These are phyloP conservation scores for Fusarium hostae DNA, from an alignment of 2,329 filamentous ascomycete genomes.

Conservation along the genomic window DNA sequence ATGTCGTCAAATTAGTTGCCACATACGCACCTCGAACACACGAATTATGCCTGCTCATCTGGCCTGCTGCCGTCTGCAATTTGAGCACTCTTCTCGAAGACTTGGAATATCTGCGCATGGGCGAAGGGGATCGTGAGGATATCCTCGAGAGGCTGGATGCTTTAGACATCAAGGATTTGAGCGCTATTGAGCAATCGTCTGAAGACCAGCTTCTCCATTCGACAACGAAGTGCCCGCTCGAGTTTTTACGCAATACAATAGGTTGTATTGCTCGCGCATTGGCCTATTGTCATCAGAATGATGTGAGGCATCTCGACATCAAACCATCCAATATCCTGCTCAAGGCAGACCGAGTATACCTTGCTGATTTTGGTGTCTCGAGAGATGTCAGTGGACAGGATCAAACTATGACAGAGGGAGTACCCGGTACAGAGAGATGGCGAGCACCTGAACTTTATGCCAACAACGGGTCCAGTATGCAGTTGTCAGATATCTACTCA, in stretches of 20 bases:
- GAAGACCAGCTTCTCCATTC: slow-evolving; percentile 37
- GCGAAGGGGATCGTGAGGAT: slow-evolving; percentile 54
- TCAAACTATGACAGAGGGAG: slow-evolving; percentile 56
- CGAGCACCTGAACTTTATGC: slow-evolving; percentile 57
- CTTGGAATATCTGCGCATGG: slow-evolving; percentile 53
- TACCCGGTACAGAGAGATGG: slow-evolving; percentile 57
- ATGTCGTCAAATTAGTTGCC: slow-evolving; percentile 60
- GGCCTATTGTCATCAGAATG: slow-evolving; percentile 54
- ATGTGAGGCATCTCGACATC: slow-evolving; percentile 59
- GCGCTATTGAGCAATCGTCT: slow-evolving; percentile 48
- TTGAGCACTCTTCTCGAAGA: slow-evolving; percentile 56
- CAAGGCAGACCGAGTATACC: slow-evolving; percentile 57
- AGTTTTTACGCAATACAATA: slow-evolving; percentile 55
- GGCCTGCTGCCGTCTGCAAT: slow-evolving; percentile 60
- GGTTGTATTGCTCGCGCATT: slow-evolving; percentile 59
- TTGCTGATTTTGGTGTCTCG: slow-evolving; percentile 62
- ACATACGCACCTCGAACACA: slow-evolving; percentile 56
- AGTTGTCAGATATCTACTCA: slow-evolving; percentile 60
- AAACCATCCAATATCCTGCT: slow-evolving; percentile 62
- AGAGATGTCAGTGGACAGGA: slow-evolving; percentile 58
- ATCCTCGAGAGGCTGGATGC: slow-evolving; percentile 52
- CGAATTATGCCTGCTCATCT: slow-evolving; percentile 58
- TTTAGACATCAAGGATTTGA: slow-evolving; percentile 53
- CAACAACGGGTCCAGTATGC: slow-evolving; percentile 55
- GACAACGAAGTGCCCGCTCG: slow-evolving; percentile 50